Percentiles rank a stretch among this genome's conserved stretches.
phyloP scores from a whole-genome alignment of 169 alveolate species.

The Eimeria mitis region DNA sequence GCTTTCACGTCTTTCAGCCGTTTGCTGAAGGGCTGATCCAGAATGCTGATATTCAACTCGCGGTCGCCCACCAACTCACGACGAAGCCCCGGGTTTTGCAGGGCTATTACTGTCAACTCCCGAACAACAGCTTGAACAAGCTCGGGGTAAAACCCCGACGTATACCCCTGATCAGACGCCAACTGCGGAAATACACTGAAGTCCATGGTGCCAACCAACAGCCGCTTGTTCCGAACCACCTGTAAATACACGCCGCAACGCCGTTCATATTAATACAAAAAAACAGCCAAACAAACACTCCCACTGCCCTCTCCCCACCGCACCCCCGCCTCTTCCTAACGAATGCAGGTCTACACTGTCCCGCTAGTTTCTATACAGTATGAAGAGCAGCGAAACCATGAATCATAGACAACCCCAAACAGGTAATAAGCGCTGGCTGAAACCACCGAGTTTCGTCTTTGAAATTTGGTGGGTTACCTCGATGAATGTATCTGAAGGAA shows the following conservation, averaged over 20 bases:
- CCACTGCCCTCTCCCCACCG: background rate
- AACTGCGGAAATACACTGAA: constrained; percentile 60
- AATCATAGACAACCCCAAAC: background rate
- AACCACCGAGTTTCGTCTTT: background rate
- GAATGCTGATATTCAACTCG: constrained; percentile 42
- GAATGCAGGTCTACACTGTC: background rate
- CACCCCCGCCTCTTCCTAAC: background rate
- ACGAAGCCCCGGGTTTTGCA: constrained; percentile 67
- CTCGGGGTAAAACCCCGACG: constrained; percentile 45
- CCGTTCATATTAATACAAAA: background rate
- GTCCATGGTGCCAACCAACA: constrained; percentile 61
- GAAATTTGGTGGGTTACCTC: background rate
- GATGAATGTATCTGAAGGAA: constrained; percentile 28
- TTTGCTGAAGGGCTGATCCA: constrained; percentile 56
- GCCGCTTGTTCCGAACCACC: constrained; percentile 49
- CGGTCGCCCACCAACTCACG: constrained; percentile 69
- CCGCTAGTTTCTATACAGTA: background rate
- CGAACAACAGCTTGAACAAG: constrained; percentile 44
- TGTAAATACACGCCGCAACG: constrained; percentile 8
- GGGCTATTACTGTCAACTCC: constrained; percentile 51
- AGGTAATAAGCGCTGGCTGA: background rate
- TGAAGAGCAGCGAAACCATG: background rate
- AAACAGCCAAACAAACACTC: background rate
- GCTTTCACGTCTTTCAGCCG: constrained; percentile 46
- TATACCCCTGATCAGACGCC: constrained; percentile 55